Evolutionary conservation across 768 basidiomycete genomes (phyloP).

Genomic region (Tephrocybe sp.): DNA sequence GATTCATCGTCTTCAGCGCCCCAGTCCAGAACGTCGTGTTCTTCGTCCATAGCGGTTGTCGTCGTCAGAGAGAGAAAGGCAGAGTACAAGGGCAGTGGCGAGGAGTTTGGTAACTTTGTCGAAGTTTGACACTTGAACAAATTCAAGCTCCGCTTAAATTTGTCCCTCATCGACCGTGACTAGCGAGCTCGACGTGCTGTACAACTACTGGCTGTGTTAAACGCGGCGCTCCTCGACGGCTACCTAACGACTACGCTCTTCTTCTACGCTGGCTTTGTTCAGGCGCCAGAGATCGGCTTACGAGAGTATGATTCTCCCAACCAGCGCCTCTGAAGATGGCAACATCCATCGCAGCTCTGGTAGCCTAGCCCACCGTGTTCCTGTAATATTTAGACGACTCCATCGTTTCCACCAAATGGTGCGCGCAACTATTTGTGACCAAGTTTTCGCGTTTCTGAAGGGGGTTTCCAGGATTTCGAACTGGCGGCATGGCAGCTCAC

Average conservation of each 20-base stretch:
- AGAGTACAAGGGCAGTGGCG: constrained; percentile 14
- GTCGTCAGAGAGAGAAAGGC: constrained; percentile 10
- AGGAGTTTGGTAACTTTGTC: constrained; percentile 8
- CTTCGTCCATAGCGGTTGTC: constrained; percentile 53
- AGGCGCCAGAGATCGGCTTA: constrained; percentile 31
- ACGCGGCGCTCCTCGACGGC: constrained; percentile 1
- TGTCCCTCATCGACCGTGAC: constrained; percentile 18
- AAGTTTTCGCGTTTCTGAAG: constrained; percentile 2
- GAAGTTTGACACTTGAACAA: constrained; percentile 8
- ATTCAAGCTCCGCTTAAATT: constrained; percentile 18
- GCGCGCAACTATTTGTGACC: constrained; percentile 17
- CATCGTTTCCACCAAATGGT: constrained; percentile 89
- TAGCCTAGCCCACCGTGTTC: constrained; percentile 55
- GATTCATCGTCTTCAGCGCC: constrained; percentile 43
- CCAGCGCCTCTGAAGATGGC: constrained; percentile 39
- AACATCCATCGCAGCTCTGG: constrained; percentile 28
- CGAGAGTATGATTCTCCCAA: constrained; percentile 38
- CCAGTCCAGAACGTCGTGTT: constrained; percentile 73
- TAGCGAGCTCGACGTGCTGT: constrained; percentile 9
- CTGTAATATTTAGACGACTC: constrained; percentile 76
- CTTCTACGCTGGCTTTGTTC: constrained; percentile 35
- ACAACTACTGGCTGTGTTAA: background rate
- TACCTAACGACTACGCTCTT: background rate
- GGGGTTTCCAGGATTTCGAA: constrained; percentile 79
- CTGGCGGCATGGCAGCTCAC: constrained; percentile 94